Percentiles rank a stretch among this genome's conserved stretches.
phyloP scores from a whole-genome alignment of 495 filamentous ascomycete species.

The Cryomyces minteri region DNA sequence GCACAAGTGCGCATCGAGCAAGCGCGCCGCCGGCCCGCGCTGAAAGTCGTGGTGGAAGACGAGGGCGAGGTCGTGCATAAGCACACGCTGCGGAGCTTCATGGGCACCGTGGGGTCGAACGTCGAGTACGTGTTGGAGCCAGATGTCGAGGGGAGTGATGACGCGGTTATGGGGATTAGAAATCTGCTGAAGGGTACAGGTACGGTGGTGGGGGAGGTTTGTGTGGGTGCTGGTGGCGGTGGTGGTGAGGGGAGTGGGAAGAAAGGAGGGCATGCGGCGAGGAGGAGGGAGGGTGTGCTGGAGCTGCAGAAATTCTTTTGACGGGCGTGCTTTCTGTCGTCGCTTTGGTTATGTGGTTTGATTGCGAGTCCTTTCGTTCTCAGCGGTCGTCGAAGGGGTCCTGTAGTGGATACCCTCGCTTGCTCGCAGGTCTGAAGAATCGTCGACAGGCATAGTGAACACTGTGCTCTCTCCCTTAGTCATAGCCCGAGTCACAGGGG shows the following conservation, averaged over 20 bases:
- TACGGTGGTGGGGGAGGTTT: not conserved
- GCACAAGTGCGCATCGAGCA: conserved; percentile 28
- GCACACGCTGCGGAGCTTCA: conserved; percentile 33
- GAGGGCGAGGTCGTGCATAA: conserved; percentile 24
- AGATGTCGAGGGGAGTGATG: conserved; percentile 36
- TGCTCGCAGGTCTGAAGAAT: too few relatives aligned
- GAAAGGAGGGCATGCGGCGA: not conserved
- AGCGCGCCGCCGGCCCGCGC: conserved; percentile 31
- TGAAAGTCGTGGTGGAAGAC: conserved; percentile 35
- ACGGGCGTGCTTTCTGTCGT: too few relatives aligned
- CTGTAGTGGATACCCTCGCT: too few relatives aligned
- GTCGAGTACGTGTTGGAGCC: conserved; percentile 40
- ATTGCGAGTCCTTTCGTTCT: too few relatives aligned
- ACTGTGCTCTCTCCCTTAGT: too few relatives aligned
- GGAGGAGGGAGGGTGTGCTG: too few relatives aligned
- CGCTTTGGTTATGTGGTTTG: not conserved
- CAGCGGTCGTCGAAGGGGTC: too few relatives aligned
- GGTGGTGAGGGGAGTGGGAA: not conserved
- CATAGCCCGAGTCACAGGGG: too few relatives aligned
- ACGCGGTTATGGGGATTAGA: conserved; percentile 33
- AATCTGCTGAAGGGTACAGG: conserved; percentile 18
- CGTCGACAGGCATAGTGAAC: too few relatives aligned
- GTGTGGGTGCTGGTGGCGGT: not conserved
- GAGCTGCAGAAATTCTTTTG: too few relatives aligned
- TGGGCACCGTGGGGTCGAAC: conserved; percentile 34